Evolutionary conservation across 108 stramenopile genomes (phyloP).

Genomic region (Stephanodiscus minutulus): DNA sequence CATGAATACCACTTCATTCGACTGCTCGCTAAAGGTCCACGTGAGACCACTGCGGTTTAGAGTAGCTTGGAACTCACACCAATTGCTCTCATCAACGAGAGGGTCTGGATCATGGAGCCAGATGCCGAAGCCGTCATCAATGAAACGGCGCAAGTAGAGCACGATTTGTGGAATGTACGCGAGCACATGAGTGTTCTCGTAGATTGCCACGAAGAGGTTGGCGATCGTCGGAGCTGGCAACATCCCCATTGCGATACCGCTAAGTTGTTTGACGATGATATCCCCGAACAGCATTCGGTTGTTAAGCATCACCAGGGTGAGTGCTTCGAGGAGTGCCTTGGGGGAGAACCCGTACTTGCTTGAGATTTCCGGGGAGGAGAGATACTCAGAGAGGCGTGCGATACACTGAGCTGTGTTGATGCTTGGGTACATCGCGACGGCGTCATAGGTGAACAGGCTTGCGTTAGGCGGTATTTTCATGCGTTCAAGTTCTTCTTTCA

Average conservation of each 20-base stretch:
- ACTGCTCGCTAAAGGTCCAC: slow-evolving; percentile 17
- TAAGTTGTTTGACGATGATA: too few species aligned
- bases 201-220: slow-evolving; percentile 11
- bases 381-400: not conserved
- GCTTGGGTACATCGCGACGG: too few species aligned
- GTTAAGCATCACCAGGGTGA: too few species aligned
- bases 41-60: slow-evolving; percentile 7
- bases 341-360: slow-evolving; percentile 14
- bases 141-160: slow-evolving; percentile 17
- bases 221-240: too few species aligned
- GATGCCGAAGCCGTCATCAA: slow-evolving; percentile 22
- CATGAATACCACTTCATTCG: too few species aligned
- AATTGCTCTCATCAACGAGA: slow-evolving; percentile 3
- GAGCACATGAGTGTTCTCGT: not conserved
- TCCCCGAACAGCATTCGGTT: too few species aligned
- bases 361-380: not conserved
- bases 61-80: slow-evolving; percentile 10
- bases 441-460: not conserved
- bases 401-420: too few species aligned
- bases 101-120: slow-evolving; percentile 15
- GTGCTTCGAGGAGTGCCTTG: too few species aligned
- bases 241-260: too few species aligned
- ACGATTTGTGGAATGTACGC: not conserved
- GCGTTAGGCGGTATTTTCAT: too few species aligned
- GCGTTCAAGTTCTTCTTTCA: too few species aligned